phyloP scores from a whole-genome alignment of 2,329 filamentous ascomycete species.

The Alternaria postmessia region DNA sequence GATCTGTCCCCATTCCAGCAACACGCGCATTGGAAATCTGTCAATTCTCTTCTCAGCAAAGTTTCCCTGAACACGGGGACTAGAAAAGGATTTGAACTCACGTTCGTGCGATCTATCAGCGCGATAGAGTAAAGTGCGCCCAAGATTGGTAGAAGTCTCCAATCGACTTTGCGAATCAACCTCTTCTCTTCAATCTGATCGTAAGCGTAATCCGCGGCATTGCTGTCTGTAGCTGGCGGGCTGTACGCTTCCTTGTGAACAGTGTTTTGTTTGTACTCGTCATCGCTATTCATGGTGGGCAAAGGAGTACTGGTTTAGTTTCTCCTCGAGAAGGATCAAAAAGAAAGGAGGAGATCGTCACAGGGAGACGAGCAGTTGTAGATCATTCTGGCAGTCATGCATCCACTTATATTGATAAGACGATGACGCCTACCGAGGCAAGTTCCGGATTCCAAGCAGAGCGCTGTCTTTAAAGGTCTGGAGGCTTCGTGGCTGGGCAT shows the following conservation, averaged over 20 bases:
- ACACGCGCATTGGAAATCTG: slow-evolving; percentile 38
- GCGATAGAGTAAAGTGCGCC: slow-evolving; percentile 50
- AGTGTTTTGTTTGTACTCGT: slow-evolving; percentile 20
- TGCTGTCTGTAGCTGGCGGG: neutral
- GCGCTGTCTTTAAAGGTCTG: slow-evolving; percentile 16
- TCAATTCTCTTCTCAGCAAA: neutral
- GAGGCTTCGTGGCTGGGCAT: neutral
- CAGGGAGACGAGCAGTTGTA: neutral
- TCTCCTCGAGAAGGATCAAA: slow-evolving; percentile 1
- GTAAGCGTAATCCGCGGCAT: slow-evolving; percentile 15
- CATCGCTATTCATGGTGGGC: slow-evolving; percentile 22
- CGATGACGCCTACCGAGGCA: slow-evolving; percentile 6
- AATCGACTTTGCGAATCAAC: slow-evolving; percentile 45
- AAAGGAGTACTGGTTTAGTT: neutral
- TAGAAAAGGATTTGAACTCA: neutral
- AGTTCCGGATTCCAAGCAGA: neutral
- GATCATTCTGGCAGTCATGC: neutral
- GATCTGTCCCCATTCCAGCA: slow-evolving; percentile 38
- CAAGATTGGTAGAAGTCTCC: slow-evolving; percentile 51
- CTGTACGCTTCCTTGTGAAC: slow-evolving; percentile 19
- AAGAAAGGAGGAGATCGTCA: slow-evolving; percentile 1
- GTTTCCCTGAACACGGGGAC: neutral
- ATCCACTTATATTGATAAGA: slow-evolving; percentile 9
- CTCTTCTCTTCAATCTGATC: slow-evolving; percentile 30
- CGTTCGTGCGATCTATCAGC: slow-evolving; percentile 49